Evolutionary conservation across 768 basidiomycete genomes (phyloP), one percentile per base, ranked within the genome.

Genomic region (Gelatoporia subvermispora): DNA sequence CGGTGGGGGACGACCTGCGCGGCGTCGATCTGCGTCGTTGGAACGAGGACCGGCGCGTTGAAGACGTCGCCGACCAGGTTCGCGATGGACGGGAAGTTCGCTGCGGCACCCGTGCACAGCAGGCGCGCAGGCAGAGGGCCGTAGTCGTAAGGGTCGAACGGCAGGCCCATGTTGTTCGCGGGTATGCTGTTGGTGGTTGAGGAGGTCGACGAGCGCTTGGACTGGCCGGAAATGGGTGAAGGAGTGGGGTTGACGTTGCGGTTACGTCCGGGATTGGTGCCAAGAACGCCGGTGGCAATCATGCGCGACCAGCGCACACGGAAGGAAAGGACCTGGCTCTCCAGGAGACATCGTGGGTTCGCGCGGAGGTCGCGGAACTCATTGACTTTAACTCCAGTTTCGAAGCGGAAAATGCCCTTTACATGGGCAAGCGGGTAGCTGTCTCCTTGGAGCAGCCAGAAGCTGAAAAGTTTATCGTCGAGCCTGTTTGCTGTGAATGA

Each of bases 391-490:
- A 92, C 77, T 17, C 90, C 90, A 0, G 84, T 90, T 64, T 93
- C 90, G 65, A 93, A 92, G 17, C 90, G 83, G 68, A 78, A 89
- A 51, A 90, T 88, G 9, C 90, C 90, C 60, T 91, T 89, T 49
- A 88, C 85, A 38, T 86, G 85, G 0, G 86, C 79, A 45, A 82
- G 75, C 1, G 89, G 88, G 61, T 76, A 83, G 43, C 76, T 77
- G 56, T 92, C 90, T 20, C 79, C 80, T 65, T 92, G 89, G 15
- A 92, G 73, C 52, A 88, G 75, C 86, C 88, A 93, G 72, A 91
- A 93, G 50, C 85, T 85, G 67, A 93, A 93, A 2, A 93, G 77
- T 61, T 93, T 93, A 71, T 93, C 89, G 58, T 93, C 91, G 44
- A 93, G 79, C n/a, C 88, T 90, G 53, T 13, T 25, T 21, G 23